Evolutionary conservation across 2,329 filamentous ascomycete genomes (phyloP), one percentile per base, ranked within the genome.

Genomic region (Ceratocystis cubensis): DNA sequence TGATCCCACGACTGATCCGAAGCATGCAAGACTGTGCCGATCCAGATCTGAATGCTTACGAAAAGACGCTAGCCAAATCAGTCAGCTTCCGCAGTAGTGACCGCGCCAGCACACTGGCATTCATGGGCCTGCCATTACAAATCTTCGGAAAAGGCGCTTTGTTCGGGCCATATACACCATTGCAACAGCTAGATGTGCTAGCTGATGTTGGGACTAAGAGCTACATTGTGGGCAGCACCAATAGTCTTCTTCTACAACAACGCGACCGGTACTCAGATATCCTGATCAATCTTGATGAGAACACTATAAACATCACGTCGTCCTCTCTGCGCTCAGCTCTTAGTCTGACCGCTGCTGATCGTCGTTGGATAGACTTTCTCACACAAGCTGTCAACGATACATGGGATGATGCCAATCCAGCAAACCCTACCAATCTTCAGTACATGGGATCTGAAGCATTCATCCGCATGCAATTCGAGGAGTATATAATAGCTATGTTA

Each of bases 361-460:
- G 94, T 68, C 83, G 94, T 67, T 99, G 94, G 93, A 96, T 99
- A 71, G 94, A 99, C 76, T 92, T 91, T 71, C 82, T 99, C 65
- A 95, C 91, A 0, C 90, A 96, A 72, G 89, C 91, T 48, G 90
- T 99, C 25, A 89, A 94, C 72, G 91, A 97, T 70, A 96, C 94
- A 0, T 99, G 94, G 94, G 94, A 99, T 73, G 91, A 96, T 53
- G 80, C 85, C 3, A 93, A 97, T 72, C 94, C 94, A 0, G 84
- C 85, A 69, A 83, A 89, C 61, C 94, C 94, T n/a, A 96, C 91
- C 72, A 96, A 91, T 1, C 87, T 96, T 80, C 92, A 92, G 37
- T 99, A 96, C 73, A 86, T 91, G 46, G 94, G 94, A 37, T 96
- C 91, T 69, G 94, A 99, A 76, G 94, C 97, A 74, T 96, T 96